A percentile compares a stretch with the other conserved stretches of the same genome.
Evolutionary conservation across 176 grass and related monocot species (phyloP).

Genomic region (Zoysia japonica): DNA sequence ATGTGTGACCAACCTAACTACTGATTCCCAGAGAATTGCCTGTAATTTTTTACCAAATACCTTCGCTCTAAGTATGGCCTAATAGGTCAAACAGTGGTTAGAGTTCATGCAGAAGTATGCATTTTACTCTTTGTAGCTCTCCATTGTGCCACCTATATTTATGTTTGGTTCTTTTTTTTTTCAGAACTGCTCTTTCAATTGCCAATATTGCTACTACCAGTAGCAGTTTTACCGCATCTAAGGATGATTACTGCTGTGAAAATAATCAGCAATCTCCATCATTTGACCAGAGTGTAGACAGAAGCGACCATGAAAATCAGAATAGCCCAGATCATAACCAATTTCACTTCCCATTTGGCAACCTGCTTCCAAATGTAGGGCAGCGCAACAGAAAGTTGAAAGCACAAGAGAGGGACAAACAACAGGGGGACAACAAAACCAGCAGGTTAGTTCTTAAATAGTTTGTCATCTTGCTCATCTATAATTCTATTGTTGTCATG

Average conservation of each 20-base stretch:
- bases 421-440: constrained; percentile 28
- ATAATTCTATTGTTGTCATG: neutral
- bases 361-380: constrained; percentile 74
- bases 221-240: constrained; percentile 33
- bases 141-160: constrained; percentile 18
- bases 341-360: constrained; percentile 63
- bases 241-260: constrained; percentile 32
- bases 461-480: neutral
- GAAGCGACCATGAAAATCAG: constrained; percentile 24
- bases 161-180: constrained; percentile 29
- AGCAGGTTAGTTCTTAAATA: constrained; percentile 41
- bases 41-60: neutral
- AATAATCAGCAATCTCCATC: constrained; percentile 23
- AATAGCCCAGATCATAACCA: constrained; percentile 32
- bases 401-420: constrained; percentile 36
- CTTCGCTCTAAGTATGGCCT: neutral
- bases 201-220: constrained; percentile 46
- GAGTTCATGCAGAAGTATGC: neutral
- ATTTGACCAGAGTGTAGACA: constrained; percentile 34
- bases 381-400: constrained; percentile 47
- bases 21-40: neutral
- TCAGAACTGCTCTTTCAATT: constrained; percentile 65
- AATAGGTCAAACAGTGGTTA: neutral
- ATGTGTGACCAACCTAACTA: neutral
- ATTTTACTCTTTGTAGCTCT: neutral